Percentiles rank a stretch among this genome's conserved stretches.
phyloP scores from a whole-genome alignment of 73 alveolate species.

The Tetrahymena elliotti region DNA sequence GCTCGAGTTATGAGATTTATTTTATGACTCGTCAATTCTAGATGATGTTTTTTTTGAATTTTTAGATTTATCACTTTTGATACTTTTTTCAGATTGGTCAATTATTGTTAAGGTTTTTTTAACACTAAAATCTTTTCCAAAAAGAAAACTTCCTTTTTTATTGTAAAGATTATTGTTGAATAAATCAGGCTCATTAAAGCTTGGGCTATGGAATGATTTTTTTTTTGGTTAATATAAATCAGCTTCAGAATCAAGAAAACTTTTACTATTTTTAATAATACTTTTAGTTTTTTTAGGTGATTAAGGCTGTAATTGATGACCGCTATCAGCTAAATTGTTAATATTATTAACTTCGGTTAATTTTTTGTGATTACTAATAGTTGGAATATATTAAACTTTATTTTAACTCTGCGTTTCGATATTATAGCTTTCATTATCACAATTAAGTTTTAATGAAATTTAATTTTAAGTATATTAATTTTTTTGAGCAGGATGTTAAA shows the following conservation, averaged over 20 bases:
- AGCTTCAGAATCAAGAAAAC: not conserved
- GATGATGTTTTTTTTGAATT: not conserved
- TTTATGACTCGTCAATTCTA: not conserved
- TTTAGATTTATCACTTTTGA: not conserved
- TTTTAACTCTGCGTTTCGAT: not conserved
- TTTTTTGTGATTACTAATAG: not conserved
- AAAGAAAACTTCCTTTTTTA: not conserved
- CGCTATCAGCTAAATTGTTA: no score
- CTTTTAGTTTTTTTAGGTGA: not conserved
- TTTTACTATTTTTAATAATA: not conserved
- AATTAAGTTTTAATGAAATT: no score
- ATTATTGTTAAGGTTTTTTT: not conserved
- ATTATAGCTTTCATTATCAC: not conserved
- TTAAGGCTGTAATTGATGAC: not conserved
- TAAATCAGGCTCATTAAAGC: not conserved
- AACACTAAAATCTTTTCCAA: not conserved
- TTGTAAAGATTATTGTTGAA: not conserved
- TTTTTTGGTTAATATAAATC: not conserved
- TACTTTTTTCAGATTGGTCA: not conserved
- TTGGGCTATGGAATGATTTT: not conserved
- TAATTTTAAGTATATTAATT: no score
- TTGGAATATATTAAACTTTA: not conserved
- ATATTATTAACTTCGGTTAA: not conserved
- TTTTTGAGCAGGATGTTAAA: no score
- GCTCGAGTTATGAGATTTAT: not conserved